These are phyloP conservation scores for Pleurotus ostreatus DNA, from an alignment of 768 basidiomycete species.

Conservation along the genomic window DNA sequence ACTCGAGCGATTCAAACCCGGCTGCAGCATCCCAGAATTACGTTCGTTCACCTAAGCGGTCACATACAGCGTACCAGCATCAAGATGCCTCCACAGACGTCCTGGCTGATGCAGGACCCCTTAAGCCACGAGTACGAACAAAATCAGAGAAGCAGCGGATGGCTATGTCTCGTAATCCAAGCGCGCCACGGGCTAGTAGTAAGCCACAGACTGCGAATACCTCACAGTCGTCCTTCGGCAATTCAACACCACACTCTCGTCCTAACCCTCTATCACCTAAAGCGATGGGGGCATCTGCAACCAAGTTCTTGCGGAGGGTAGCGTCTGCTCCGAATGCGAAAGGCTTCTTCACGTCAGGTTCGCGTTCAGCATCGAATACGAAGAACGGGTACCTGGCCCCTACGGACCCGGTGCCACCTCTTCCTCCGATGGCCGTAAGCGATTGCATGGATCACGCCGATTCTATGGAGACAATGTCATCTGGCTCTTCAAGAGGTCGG, in stretches of 20 bases:
- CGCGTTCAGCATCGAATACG: slow-evolving; percentile 56
- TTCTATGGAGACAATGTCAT: slow-evolving; percentile 68
- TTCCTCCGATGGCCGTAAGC: slow-evolving; percentile 44
- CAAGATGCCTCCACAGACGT: slow-evolving; percentile 35
- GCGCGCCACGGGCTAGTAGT: slow-evolving; percentile 20
- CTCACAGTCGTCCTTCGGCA: slow-evolving; percentile 41
- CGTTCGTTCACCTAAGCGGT: slow-evolving; percentile 15
- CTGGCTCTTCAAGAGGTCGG: slow-evolving; percentile 63
- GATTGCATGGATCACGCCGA: slow-evolving; percentile 58
- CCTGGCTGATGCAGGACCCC: slow-evolving; percentile 29
- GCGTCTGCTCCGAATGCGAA: slow-evolving; percentile 97
- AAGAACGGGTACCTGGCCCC: slow-evolving; percentile 81
- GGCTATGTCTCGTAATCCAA: slow-evolving; percentile 18
- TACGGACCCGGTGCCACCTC: slow-evolving; percentile 51
- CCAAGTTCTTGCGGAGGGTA: slow-evolving; percentile 91
- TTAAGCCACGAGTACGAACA: slow-evolving; percentile 32
- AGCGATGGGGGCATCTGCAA: slow-evolving; percentile 67
- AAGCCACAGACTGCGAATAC: slow-evolving; percentile 41
- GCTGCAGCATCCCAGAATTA: slow-evolving; percentile 22
- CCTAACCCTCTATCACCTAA: slow-evolving; percentile 61
- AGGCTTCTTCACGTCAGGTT: slow-evolving; percentile 68
- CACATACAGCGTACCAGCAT: slow-evolving; percentile 24
- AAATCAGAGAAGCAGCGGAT: slow-evolving; percentile 43
- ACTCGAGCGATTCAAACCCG: slow-evolving; percentile 67
- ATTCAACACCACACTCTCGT: slow-evolving; percentile 38